A percentile compares a stretch with the other conserved stretches of the same genome.
Conservation (phyloP, 1,139 yeast species). For the Wickerhamomyces sp. region DNA sequence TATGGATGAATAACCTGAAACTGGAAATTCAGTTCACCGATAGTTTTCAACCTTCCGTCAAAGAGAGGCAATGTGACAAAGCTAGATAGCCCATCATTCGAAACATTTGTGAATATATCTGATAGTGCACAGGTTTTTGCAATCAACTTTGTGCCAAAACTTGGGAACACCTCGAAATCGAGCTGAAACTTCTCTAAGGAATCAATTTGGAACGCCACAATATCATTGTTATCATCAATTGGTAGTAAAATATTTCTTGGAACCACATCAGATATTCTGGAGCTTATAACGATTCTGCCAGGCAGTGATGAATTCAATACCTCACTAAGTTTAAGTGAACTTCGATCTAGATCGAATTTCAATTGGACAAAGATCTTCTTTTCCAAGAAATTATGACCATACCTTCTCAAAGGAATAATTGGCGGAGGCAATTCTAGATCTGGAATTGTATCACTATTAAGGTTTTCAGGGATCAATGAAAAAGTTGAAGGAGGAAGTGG, state of each 20-base stretch:
- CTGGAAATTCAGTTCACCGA: constrained; percentile 75
- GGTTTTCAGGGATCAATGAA: constrained; percentile 18
- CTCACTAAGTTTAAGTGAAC: constrained; percentile 49
- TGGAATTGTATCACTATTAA: constrained; percentile 70
- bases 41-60: constrained; percentile 74
- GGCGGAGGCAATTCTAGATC: constrained; percentile 94
- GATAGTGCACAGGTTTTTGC: constrained; percentile 82
- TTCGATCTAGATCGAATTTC: constrained; percentile 55
- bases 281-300: constrained; percentile 73
- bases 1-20: constrained; percentile 90
- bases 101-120: constrained; percentile 40
- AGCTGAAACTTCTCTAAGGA: constrained; percentile 71
- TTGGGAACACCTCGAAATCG: constrained; percentile 90
- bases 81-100: constrained; percentile 26
- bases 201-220: constrained; percentile 83
- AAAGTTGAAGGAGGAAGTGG: constrained; percentile 18
- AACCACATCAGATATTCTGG: constrained; percentile 65
- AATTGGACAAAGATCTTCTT: constrained; percentile 81
- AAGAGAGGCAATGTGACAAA: constrained; percentile 66
- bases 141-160: constrained; percentile 86
- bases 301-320: constrained; percentile 42
- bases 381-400: constrained; percentile 93
- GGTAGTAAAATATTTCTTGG: constrained; percentile 86
- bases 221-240: constrained; percentile 63
- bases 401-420: constrained; percentile 83